phyloP scores from a whole-genome alignment of 495 filamentous ascomycete genomes.

The Neurospora sp. region DNA sequence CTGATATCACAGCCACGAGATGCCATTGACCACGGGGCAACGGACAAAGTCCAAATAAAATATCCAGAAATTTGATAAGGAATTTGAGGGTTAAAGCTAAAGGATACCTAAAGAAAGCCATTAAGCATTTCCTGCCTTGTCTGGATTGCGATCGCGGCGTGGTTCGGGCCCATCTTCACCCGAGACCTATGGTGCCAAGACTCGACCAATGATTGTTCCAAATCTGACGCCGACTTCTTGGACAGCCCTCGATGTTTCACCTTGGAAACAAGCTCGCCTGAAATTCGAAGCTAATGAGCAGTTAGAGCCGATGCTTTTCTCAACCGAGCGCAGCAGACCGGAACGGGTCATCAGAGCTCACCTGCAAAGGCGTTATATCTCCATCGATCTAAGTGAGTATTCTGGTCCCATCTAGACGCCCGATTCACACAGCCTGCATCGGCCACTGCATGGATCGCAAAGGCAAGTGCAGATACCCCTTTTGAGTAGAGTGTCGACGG shows the following conservation, averaged over 20 bases:
- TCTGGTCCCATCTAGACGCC: neutral
- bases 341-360: neutral
- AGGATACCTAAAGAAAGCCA: neutral
- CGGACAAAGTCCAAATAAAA: neutral
- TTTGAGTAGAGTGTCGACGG: neutral
- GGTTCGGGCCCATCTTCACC: neutral
- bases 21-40: neutral
- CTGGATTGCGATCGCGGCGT: neutral
- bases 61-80: neutral
- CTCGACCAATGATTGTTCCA: neutral
- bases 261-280: too few relatives aligned
- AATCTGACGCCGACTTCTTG: neutral
- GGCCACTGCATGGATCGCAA: neutral
- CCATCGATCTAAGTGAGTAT: neutral
- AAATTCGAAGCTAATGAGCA: neutral
- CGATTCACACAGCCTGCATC: neutral
- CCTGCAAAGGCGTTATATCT: too few relatives aligned
- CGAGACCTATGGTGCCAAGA: neutral
- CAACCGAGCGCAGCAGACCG: neutral
- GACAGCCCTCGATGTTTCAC: too few relatives aligned
- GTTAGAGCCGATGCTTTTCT: neutral
- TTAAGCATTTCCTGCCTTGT: fast-evolving
- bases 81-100: neutral
- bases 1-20: neutral
- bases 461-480: neutral